phyloP scores from a whole-genome alignment of 164 flowering plant genomes.

The Echeveria elegans region DNA sequence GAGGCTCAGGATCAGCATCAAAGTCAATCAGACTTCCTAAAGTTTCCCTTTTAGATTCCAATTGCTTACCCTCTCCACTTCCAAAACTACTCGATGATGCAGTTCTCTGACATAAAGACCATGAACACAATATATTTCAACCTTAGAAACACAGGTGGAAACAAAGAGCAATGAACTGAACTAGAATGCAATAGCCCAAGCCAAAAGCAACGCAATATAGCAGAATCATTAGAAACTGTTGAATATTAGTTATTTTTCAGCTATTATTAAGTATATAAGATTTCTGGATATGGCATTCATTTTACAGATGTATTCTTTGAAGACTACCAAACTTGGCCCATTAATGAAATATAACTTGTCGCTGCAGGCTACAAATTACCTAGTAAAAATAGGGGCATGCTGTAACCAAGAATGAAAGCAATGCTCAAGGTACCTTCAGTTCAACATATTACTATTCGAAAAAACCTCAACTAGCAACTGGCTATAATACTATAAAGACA shows the following conservation, averaged over 20 bases:
- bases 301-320: neutral
- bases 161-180: neutral
- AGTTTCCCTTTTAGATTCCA: constrained; percentile 46
- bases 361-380: too few relatives aligned
- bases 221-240: neutral
- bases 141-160: neutral
- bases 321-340: too few relatives aligned
- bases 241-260: neutral
- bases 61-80: constrained; percentile 43
- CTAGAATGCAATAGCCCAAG: neutral
- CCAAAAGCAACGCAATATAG: too few relatives aligned
- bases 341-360: too few relatives aligned
- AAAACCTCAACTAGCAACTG: too few relatives aligned
- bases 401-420: too few relatives aligned
- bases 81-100: constrained; percentile 81
- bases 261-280: neutral
- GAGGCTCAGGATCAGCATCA: constrained; percentile 72
- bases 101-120: constrained; percentile 52
- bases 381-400: too few relatives aligned
- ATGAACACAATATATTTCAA: neutral
- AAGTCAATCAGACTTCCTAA: constrained; percentile 81
- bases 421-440: too few relatives aligned
- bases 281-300: neutral
- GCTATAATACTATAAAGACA: too few relatives aligned
- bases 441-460: too few relatives aligned